phyloP scores from a whole-genome alignment of 305 asterid species.

The Fraxinus angustifolia region DNA sequence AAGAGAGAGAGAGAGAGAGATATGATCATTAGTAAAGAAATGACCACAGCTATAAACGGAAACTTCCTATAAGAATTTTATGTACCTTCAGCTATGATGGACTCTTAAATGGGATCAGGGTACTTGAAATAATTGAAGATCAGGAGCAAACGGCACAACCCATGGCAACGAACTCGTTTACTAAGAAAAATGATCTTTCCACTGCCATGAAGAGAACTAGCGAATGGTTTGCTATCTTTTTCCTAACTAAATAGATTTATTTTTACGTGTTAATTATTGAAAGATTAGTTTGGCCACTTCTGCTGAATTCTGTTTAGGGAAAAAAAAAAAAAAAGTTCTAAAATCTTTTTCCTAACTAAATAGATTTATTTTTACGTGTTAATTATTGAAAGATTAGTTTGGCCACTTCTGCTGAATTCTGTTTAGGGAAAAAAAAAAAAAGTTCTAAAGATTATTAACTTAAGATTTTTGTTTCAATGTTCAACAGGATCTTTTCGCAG shows the following conservation, averaged over 20 bases:
- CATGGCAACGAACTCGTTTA: conserved; percentile 34
- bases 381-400: not conserved
- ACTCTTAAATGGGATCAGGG: conserved; percentile 17
- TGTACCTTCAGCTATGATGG: conserved; percentile 6
- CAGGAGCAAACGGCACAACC: conserved; percentile 22
- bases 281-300: not conserved
- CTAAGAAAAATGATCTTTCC: conserved; percentile 60
- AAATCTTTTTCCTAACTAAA: conserved; percentile 9
- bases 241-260: not conserved
- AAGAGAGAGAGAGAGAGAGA: not conserved
- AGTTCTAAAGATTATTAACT: not conserved
- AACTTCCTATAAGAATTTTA: not conserved
- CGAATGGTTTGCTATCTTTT: conserved; percentile 56
- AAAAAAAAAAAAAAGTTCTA: not conserved
- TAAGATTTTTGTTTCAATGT: conserved; percentile 3
- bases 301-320: not conserved
- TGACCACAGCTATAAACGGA: conserved; percentile 11
- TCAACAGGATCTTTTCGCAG: conserved; percentile 60
- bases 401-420: not conserved
- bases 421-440: not conserved
- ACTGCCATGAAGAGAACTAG: conserved; percentile 83
- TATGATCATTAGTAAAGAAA: not conserved
- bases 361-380: not conserved
- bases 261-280: not conserved
- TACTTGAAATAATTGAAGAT: conserved; percentile 13